Base-by-base conservation (phyloP, 2,329 filamentous ascomycete species). In the Colletotrichum sp. region DNA sequence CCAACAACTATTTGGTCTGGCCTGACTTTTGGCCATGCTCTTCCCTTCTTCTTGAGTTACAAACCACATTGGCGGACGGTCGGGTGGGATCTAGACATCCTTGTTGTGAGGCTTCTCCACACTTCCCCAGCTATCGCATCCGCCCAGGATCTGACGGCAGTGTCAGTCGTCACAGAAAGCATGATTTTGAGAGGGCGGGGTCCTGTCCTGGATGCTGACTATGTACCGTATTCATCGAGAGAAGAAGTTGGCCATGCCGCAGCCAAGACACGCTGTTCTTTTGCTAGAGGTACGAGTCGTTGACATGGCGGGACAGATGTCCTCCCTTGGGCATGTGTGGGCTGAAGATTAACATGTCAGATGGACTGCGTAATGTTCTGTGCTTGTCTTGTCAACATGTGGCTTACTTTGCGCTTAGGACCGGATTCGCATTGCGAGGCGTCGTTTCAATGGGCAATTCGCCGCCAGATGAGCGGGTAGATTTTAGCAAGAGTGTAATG, bases 391-490 rank as follows among this genome's bases (percentile, higher is more conserved):
- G 30, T 63, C 8, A 59, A 36, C 30, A 26, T 62, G 13, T 64
- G 66, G 57, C n/a, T 57, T 68, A 57, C 24, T 71, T 71, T 44
- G 67, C 71, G 71, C 71, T 74, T 75, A 67, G 39, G 66, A 62
- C 28, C 55, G 52, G 13, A 22, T 39, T 52, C 18, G 72, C 36
- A 34, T 62, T 72, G 62, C 13, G 55, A 52, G n/a, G 69, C 16
- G 28, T 28, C 22, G 72, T 72, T 75, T 75, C 60, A 75, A 72
- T 55, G 28, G 18, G 28, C 22, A 15, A 52, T 52, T 52, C 44
- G 44, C n/a, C 44, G 68, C 34, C 55, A 36, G 68, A 16, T 22
- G 28, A 71, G 55, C 16, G 18, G 18, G 60, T 36, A 39, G 30
- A 62, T 34, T 30, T 30, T n/a, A 44, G n/a, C 62, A 39, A 39